These are phyloP conservation scores for Exophiala mesophila DNA, from an alignment of 2,329 filamentous ascomycete genomes.

Conservation along the genomic window DNA sequence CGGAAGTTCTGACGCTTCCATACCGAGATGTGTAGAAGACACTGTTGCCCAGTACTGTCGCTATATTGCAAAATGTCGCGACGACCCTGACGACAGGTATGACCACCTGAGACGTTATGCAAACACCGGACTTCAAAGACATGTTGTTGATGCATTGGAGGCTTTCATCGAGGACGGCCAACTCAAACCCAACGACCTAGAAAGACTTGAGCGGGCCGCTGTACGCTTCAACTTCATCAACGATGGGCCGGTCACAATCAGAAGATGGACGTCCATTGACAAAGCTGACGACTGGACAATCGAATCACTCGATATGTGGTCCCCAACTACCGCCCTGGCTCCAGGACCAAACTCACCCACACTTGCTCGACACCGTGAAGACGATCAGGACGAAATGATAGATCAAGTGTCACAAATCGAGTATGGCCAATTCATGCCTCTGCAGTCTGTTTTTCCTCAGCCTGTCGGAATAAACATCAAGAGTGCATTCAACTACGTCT, in stretches of 20 bases:
- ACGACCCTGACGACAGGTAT: constrained; percentile 9
- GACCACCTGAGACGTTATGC: constrained; percentile 12
- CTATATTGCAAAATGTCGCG: constrained; percentile 13
- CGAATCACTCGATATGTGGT: not conserved
- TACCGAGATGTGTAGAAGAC: constrained; percentile 18
- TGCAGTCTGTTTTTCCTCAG: constrained; percentile 8
- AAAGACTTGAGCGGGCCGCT: constrained; percentile 19
- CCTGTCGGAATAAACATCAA: constrained; percentile 14
- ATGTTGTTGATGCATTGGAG: constrained; percentile 12
- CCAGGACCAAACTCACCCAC: not conserved
- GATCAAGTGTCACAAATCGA: too few species aligned
- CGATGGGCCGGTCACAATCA: constrained; percentile 10
- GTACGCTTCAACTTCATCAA: constrained; percentile 19
- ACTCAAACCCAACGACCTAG: constrained; percentile 13
- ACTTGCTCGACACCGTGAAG: not conserved
- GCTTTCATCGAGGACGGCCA: constrained; percentile 11
- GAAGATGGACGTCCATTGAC: constrained; percentile 11
- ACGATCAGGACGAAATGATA: too few species aligned
- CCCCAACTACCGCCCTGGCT: not conserved
- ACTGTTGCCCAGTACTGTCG: constrained; percentile 22
- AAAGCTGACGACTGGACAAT: constrained; percentile 3
- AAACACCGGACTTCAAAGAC: constrained; percentile 10
- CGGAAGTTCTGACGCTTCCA: constrained; percentile 10
- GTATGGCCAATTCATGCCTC: too few species aligned
- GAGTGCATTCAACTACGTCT: constrained; percentile 23